Percentiles rank a stretch among this genome's conserved stretches.
These are phyloP conservation scores for Penicillium herquei DNA, from an alignment of 495 filamentous ascomycete genomes.

Conservation along the genomic window DNA sequence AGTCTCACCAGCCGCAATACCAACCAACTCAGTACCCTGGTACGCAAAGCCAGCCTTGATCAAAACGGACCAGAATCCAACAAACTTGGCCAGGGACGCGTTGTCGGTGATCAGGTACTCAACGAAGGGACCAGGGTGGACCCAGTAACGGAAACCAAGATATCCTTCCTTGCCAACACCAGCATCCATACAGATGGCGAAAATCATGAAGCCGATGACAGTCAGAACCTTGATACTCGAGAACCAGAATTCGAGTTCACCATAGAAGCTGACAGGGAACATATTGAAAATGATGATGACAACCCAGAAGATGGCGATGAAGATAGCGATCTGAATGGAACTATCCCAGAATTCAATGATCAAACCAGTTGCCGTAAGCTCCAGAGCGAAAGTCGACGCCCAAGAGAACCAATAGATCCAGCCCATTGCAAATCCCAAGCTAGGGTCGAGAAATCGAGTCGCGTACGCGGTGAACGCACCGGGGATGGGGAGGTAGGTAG, in stretches of 20 bases:
- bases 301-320: constrained; percentile 75
- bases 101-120: constrained; percentile 49
- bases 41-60: constrained; percentile 67
- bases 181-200: constrained; percentile 65
- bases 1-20: constrained; percentile 72
- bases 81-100: constrained; percentile 55
- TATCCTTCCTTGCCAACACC: constrained; percentile 60
- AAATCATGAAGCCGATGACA: constrained; percentile 62
- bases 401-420: constrained; percentile 72
- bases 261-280: constrained; percentile 56
- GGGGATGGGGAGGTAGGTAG: constrained; percentile 73
- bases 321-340: constrained; percentile 60
- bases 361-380: constrained; percentile 69
- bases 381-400: constrained; percentile 69
- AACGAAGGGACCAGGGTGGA: constrained; percentile 64
- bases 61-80: constrained; percentile 50
- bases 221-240: constrained; percentile 63
- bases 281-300: constrained; percentile 66
- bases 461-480: constrained; percentile 76
- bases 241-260: constrained; percentile 69
- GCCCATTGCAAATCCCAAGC: constrained; percentile 75
- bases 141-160: constrained; percentile 67
- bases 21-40: constrained; percentile 72
- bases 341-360: constrained; percentile 75
- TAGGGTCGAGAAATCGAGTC: constrained; percentile 67